Base-by-base conservation (phyloP, 106 monocot genomes). In the Amphibolis antarctica region DNA sequence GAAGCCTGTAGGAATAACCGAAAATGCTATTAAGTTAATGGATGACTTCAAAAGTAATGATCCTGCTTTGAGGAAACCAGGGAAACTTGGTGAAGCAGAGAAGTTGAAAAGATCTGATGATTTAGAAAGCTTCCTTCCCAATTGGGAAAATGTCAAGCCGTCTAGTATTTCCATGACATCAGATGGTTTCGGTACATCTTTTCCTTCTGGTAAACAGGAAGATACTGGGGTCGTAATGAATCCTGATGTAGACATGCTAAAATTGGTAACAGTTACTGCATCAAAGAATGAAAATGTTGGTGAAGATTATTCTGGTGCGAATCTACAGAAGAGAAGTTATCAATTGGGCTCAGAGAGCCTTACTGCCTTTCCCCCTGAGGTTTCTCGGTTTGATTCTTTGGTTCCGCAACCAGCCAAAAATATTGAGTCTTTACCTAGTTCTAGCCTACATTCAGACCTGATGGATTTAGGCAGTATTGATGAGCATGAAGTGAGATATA, bases 1-100 rank as follows among this genome's bases (percentile, higher is more conserved):
- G 4, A 36, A 36, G 7, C 36, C 36, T 36, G 7, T 36, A 36
- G 36, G 36, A 4, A 36, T 36, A 36, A 36, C 36, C 7, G 36
- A 36, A 36, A 36, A 7, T 36, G 36, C 36, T 36, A 36, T 36
- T 7, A 36, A 36, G 36, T 36, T 7, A 36, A 36, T 36, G 36
- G 36, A 36, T n/a, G 66, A 45, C 23, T 49, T 96, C 65, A 96
- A 94, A 67, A 89, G 93, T 42, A 89, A 79, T 49, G 93, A 88
- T 51, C 82, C 85, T 66, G 63, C 74, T 18, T 75, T 93, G 46
- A 88, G 88, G 71, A 77, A 82, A 9, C 80, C 88, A 77, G 93
- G 88, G 14, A 93, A 80, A 60, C 66, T 57, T 30, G 76, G 80
- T 48, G 88, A 85, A 55, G 85, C 88, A 53, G 85, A 88, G 19